Conservation (phyloP, 2,329 filamentous ascomycete genomes). For the Sphaerulina vaccinii region DNA sequence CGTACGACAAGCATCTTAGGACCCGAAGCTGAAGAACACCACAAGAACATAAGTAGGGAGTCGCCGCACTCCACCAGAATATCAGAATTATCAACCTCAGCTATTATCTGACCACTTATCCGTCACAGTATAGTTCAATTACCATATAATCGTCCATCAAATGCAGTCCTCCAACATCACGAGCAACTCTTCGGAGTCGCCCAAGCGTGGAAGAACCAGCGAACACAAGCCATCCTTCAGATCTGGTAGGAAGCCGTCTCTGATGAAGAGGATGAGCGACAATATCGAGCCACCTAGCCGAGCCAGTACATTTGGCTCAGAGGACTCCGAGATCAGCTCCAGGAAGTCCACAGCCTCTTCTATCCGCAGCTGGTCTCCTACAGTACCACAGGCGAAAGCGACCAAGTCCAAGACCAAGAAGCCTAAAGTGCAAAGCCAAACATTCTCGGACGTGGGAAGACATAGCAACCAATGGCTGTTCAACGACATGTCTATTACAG, state of each 20-base stretch:
- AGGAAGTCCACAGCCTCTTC: constrained; percentile 10
- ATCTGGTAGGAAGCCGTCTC: background rate
- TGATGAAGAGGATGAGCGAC: constrained; percentile 10
- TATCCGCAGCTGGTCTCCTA: constrained; percentile 10
- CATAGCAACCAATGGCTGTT: constrained; percentile 55
- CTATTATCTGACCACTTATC: background rate
- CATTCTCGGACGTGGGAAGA: constrained; percentile 43
- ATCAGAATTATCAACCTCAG: constrained; percentile 3
- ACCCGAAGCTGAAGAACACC: background rate
- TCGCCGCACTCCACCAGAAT: background rate
- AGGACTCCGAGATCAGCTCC: constrained; percentile 18
- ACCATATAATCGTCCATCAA: background rate
- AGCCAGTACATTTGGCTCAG: constrained; percentile 17
- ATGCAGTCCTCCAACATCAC: background rate
- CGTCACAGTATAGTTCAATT: background rate
- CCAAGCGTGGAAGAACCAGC: background rate
- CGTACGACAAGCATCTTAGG: background rate
- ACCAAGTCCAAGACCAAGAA: constrained; percentile 14
- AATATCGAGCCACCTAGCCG: constrained; percentile 20
- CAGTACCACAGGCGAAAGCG: background rate
- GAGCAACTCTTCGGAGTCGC: background rate
- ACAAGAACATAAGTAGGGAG: background rate
- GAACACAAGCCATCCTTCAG: background rate
- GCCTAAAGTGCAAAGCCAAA: constrained; percentile 12
- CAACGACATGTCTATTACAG: constrained; percentile 48